These are phyloP conservation scores for Apiospora saccharicola DNA, from an alignment of 2,329 filamentous ascomycete genomes.

Conservation along the genomic window DNA sequence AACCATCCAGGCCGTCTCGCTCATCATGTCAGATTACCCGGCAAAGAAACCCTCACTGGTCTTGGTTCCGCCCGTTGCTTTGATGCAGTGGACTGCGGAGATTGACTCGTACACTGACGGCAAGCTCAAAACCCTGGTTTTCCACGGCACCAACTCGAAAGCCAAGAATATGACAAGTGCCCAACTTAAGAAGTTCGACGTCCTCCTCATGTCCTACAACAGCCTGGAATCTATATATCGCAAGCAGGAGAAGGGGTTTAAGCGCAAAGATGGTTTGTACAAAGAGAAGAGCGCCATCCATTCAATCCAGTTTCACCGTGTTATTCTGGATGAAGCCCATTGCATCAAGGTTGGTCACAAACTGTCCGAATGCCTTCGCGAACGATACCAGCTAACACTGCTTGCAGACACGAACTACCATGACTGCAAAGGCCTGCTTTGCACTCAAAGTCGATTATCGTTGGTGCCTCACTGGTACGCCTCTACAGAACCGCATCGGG, in stretches of 20 bases:
- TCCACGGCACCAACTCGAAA: slow-evolving; percentile 86
- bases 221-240: slow-evolving; percentile 90
- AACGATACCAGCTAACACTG: slow-evolving; percentile 23
- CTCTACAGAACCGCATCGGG: slow-evolving; percentile 95
- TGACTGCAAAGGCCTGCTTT: slow-evolving; percentile 95
- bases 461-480: slow-evolving; percentile 95
- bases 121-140: slow-evolving; percentile 88
- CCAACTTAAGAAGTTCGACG: slow-evolving; percentile 83
- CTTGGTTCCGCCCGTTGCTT: slow-evolving; percentile 87
- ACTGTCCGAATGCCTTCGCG: background rate
- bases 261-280: slow-evolving; percentile 78
- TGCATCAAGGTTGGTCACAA: slow-evolving; percentile 77
- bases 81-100: slow-evolving; percentile 94
- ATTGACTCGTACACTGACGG: slow-evolving; percentile 85
- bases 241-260: slow-evolving; percentile 91
- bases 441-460: slow-evolving; percentile 87
- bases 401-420: slow-evolving; percentile 75
- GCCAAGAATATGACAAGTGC: slow-evolving; percentile 78
- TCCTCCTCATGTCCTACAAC: slow-evolving; percentile 98
- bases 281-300: slow-evolving; percentile 86
- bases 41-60: slow-evolving; percentile 84
- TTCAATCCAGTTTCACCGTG: slow-evolving; percentile 83
- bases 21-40: slow-evolving; percentile 98
- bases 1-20: slow-evolving; percentile 95
- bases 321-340: slow-evolving; percentile 95